Percentiles rank a stretch among this genome's conserved stretches.
These are phyloP conservation scores for Kwoniella mangroviensis DNA, from an alignment of 768 basidiomycete genomes.

Conservation along the genomic window DNA sequence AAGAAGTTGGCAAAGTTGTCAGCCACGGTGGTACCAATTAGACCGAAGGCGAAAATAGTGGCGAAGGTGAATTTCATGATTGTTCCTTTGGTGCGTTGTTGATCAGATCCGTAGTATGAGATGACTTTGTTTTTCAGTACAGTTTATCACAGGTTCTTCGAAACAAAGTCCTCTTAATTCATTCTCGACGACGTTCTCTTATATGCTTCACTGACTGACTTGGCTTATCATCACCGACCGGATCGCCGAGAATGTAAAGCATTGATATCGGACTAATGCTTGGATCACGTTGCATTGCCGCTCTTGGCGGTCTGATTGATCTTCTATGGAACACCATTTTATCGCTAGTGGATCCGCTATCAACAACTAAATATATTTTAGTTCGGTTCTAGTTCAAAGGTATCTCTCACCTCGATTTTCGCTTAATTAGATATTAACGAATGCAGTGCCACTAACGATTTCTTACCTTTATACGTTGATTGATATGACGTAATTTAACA, in stretches of 20 bases:
- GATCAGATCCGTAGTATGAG: no score
- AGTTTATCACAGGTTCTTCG: no score
- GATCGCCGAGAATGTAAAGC: no score
- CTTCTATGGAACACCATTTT: background rate
- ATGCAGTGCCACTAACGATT: background rate
- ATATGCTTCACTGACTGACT: no score
- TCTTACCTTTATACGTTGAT: background rate
- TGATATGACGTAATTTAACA: slow-evolving; percentile 4
- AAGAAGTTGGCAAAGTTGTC: slow-evolving; percentile 33
- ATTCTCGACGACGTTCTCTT: no score
- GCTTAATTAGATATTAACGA: background rate
- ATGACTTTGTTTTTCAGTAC: no score
- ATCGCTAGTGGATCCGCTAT: background rate
- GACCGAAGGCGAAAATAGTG: slow-evolving; percentile 6
- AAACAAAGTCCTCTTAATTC: no score
- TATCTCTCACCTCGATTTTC: background rate
- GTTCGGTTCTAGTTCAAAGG: background rate
- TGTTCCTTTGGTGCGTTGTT: background rate
- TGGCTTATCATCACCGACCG: no score
- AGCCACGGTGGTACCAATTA: slow-evolving; percentile 21
- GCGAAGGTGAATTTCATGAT: slow-evolving; percentile 18
- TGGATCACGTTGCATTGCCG: no score
- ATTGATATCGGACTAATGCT: no score
- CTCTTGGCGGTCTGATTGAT: background rate
- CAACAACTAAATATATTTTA: background rate